A percentile compares a stretch with the other conserved stretches of the same genome.
Evolutionary conservation across 768 basidiomycete genomes (phyloP).

Genomic region (Cubamyces lactineus): DNA sequence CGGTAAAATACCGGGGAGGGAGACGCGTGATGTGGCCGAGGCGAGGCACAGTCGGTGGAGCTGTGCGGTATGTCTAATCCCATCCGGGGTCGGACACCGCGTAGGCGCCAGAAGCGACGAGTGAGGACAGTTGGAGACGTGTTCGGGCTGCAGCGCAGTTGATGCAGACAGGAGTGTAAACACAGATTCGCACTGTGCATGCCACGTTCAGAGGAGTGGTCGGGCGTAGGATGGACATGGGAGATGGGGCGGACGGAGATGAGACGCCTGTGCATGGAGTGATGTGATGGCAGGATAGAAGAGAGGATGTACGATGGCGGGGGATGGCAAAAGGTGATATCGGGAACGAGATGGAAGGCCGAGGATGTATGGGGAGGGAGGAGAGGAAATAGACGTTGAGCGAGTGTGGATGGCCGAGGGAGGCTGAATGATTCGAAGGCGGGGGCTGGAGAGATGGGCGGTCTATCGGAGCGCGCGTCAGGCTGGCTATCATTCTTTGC

Average conservation of each 20-base stretch:
- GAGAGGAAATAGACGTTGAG: not conserved
- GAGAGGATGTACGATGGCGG: not conserved
- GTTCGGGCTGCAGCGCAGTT: too few relatives aligned
- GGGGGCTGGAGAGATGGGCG: not conserved
- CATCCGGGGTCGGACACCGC: too few relatives aligned
- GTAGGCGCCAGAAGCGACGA: not conserved
- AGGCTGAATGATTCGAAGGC: not conserved
- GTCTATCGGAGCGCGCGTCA: conserved; percentile 7
- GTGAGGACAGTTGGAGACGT: not conserved
- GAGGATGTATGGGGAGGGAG: not conserved
- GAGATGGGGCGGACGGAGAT: not conserved
- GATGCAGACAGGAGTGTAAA: not conserved
- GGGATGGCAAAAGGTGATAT: not conserved
- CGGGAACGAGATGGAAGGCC: not conserved
- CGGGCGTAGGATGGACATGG: too few relatives aligned
- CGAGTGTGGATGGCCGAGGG: too few relatives aligned
- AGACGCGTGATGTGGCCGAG: not conserved
- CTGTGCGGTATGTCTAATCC: not conserved
- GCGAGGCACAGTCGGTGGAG: not conserved
- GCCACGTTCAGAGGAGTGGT: too few relatives aligned
- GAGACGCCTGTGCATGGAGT: too few relatives aligned
- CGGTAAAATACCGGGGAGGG: conserved; percentile 20
- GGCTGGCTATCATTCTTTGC: not conserved
- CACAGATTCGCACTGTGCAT: not conserved
- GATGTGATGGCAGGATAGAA: too few relatives aligned